Percentiles rank a stretch among this genome's conserved stretches.
phyloP scores from a whole-genome alignment of 805 yeast genomes.

The Sugiyamaella qingdaonensis region DNA sequence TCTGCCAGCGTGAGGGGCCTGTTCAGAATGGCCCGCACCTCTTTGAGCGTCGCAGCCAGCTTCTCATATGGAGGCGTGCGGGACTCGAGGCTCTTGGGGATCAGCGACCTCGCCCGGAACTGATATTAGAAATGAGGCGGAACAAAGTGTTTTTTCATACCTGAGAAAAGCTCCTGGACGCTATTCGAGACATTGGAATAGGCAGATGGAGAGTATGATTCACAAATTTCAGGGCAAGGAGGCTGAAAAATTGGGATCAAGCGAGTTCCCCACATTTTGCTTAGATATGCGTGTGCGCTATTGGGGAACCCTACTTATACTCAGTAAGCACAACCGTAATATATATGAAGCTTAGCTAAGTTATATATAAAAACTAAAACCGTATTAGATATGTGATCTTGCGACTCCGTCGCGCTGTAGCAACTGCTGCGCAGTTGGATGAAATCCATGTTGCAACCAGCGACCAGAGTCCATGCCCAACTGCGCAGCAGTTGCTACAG shows the following conservation, averaged over 20 bases:
- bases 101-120: conserved; percentile 8
- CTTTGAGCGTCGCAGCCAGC: conserved; percentile 56
- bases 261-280: background rate
- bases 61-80: conserved; percentile 86
- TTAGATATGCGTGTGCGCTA: background rate
- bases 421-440: too few relatives aligned
- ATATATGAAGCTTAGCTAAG: too few relatives aligned
- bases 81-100: conserved; percentile 9
- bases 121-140: background rate
- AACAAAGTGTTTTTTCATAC: background rate
- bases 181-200: conserved; percentile 10
- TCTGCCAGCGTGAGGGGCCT: conserved; percentile 90
- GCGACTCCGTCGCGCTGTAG: too few relatives aligned
- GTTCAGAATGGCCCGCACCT: conserved; percentile 61
- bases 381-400: too few relatives aligned
- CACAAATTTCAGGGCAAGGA: conserved; percentile 7
- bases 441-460: too few relatives aligned
- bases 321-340: too few relatives aligned
- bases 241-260: background rate
- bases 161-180: conserved; percentile 9
- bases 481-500: too few relatives aligned
- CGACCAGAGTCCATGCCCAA: too few relatives aligned
- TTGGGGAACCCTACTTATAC: too few relatives aligned
- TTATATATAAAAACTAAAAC: too few relatives aligned
- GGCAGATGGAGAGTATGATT: background rate